These are phyloP conservation scores for Yamadazyma olivae DNA, from an alignment of 805 yeast species.

Conservation along the genomic window DNA sequence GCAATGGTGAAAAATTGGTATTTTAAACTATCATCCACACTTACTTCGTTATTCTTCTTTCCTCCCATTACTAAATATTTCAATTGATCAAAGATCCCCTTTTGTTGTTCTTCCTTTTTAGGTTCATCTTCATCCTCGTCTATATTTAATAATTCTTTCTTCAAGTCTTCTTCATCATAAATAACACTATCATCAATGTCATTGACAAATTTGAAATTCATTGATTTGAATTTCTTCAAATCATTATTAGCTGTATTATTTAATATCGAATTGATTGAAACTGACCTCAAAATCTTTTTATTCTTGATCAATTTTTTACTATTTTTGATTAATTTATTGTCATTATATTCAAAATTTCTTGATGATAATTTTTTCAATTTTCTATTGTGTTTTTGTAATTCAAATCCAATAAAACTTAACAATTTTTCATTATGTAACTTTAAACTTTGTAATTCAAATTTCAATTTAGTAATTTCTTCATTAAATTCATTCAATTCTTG, in stretches of 20 bases:
- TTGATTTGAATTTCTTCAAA: conserved; percentile 36
- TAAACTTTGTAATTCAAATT: conserved; percentile 52
- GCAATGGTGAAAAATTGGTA: conserved; percentile 42
- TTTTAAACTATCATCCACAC: conserved; percentile 39
- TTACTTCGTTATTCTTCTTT: conserved; percentile 15
- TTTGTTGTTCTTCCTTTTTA: conserved; percentile 12
- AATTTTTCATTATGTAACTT: conserved; percentile 55
- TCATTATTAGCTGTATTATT: conserved; percentile 16
- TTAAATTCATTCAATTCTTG: conserved; percentile 4
- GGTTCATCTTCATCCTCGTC: conserved; percentile 11
- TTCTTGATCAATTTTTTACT: conserved; percentile 46
- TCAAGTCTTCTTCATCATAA: neutral
- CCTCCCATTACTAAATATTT: conserved; percentile 32
- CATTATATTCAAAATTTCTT: conserved; percentile 44
- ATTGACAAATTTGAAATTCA: conserved; percentile 17
- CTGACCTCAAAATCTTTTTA: conserved; percentile 41
- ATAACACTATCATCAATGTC: conserved; percentile 8
- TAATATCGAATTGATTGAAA: conserved; percentile 25
- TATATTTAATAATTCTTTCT: neutral
- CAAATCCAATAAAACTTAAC: conserved; percentile 55
- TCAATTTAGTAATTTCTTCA: conserved; percentile 45
- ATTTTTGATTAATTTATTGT: conserved; percentile 48
- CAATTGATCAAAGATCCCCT: conserved; percentile 33
- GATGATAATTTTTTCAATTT: conserved; percentile 38
- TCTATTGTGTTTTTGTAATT: conserved; percentile 47